Evolutionary conservation across 768 basidiomycete species (phyloP).

Genomic region (Kondoa subrosea): DNA sequence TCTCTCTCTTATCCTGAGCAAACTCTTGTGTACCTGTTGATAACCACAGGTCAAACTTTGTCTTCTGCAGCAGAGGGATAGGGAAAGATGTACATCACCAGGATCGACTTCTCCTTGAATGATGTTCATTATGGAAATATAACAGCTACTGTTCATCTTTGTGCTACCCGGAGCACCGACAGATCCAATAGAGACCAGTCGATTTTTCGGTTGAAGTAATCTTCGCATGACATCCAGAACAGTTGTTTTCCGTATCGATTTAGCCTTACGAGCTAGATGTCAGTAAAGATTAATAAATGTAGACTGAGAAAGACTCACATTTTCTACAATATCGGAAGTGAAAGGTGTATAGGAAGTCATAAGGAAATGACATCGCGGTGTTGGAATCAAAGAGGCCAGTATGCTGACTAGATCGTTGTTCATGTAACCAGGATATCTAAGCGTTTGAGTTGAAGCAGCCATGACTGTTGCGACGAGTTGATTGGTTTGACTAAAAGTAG

Average conservation of each 20-base stretch:
- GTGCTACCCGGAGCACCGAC: constrained; percentile 37
- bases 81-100: constrained; percentile 52
- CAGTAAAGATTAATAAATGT: constrained; percentile 6
- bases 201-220: constrained; percentile 89
- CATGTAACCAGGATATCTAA: constrained; percentile 97
- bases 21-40: constrained; percentile 78
- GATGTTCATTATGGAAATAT: constrained; percentile 94
- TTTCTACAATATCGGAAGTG: constrained; percentile 89
- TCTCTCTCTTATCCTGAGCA: constrained; percentile 87
- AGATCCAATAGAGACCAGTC: constrained; percentile 86
- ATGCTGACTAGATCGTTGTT: constrained; percentile 98
- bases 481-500: constrained; percentile 32
- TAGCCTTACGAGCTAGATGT: constrained; percentile 41
- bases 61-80: neutral
- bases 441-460: constrained; percentile 89
- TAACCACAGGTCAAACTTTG: neutral
- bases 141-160: constrained; percentile 40
- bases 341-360: constrained; percentile 99
- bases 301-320: constrained; percentile 40
- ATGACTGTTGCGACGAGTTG: constrained; percentile 69
- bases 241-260: constrained; percentile 86
- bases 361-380: constrained; percentile 90
- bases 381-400: constrained; percentile 88
- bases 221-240: constrained; percentile 98
- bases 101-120: constrained; percentile 98